These are phyloP conservation scores for Coleophoma crateriformis DNA, from an alignment of 2,329 filamentous ascomycete genomes.

Conservation along the genomic window DNA sequence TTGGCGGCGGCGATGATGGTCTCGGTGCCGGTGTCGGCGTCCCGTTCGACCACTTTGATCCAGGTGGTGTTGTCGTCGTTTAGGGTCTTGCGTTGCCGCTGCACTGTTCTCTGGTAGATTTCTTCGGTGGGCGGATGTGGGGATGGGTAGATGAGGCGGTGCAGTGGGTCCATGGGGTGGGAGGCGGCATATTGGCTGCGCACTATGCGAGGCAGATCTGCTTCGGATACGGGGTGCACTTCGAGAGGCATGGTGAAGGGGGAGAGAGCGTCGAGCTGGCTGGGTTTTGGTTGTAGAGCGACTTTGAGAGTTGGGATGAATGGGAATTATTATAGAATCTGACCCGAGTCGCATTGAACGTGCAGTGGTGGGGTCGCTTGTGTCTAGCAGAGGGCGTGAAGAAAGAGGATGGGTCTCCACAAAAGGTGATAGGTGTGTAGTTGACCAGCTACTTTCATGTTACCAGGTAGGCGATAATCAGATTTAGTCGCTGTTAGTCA, in stretches of 20 bases:
- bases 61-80: neutral
- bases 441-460: too few species aligned
- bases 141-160: slow-evolving; percentile 9
- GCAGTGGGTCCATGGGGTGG: slow-evolving; percentile 6
- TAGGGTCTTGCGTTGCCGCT: neutral
- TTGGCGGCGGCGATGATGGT: slow-evolving; percentile 8
- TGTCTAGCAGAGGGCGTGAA: too few species aligned
- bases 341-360: too few species aligned
- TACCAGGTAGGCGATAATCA: too few species aligned
- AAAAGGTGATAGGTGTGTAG: too few species aligned
- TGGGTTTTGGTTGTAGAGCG: too few species aligned
- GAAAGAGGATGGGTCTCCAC: too few species aligned
- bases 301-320: too few species aligned
- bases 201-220: slow-evolving; percentile 5
- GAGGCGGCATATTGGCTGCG: slow-evolving; percentile 7
- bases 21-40: slow-evolving; percentile 1
- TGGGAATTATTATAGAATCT: too few species aligned
- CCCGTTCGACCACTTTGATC: slow-evolving; percentile 1
- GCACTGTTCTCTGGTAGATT: neutral
- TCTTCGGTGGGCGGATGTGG: slow-evolving; percentile 1
- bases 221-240: slow-evolving; percentile 3
- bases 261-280: too few species aligned
- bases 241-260: slow-evolving; percentile 4
- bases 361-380: too few species aligned
- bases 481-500: too few species aligned